phyloP scores from a whole-genome alignment of 371 early-diverging fungal genomes.

The Mucor indicus region DNA sequence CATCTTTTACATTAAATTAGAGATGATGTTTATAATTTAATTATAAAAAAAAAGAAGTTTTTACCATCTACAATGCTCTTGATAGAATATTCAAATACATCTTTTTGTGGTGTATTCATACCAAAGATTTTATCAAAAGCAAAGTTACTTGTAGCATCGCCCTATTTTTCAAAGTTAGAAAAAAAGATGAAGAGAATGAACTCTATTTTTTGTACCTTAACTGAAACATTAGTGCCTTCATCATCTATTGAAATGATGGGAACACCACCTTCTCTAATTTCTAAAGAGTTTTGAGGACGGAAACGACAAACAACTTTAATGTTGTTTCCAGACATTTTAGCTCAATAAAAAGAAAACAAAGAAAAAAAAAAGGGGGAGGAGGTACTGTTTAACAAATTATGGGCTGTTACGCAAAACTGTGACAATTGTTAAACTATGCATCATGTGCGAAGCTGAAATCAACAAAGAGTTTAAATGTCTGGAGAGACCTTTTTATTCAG shows the following conservation, averaged over 20 bases:
- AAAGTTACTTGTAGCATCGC: slow-evolving; percentile 79
- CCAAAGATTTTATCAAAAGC: slow-evolving; percentile 92
- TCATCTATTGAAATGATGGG: slow-evolving; percentile 84
- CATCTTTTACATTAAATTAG: slow-evolving; percentile 34
- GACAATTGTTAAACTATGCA: too few species aligned
- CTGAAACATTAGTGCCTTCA: slow-evolving; percentile 72
- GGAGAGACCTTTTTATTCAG: too few species aligned
- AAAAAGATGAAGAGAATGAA: not conserved
- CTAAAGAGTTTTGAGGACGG: slow-evolving; percentile 91
- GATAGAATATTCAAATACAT: slow-evolving; percentile 88
- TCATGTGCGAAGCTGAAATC: too few species aligned
- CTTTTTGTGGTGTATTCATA: slow-evolving; percentile 74
- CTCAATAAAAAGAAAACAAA: too few species aligned
- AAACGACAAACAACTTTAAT: slow-evolving; percentile 97
- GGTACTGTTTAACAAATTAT: too few species aligned
- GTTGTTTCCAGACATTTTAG: slow-evolving; percentile 66
- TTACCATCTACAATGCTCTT: slow-evolving; percentile 89
- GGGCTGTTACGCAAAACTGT: too few species aligned
- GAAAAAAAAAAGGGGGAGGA: too few species aligned
- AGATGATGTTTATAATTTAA: not conserved
- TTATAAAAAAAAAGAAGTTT: not conserved
- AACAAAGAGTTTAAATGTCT: too few species aligned
- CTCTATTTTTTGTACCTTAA: slow-evolving; percentile 49
- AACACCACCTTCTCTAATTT: slow-evolving; percentile 86
- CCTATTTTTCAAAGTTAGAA: slow-evolving; percentile 41